These are phyloP conservation scores for Globisporangium splendens DNA, from an alignment of 352 stramenopile genomes.

Conservation along the genomic window DNA sequence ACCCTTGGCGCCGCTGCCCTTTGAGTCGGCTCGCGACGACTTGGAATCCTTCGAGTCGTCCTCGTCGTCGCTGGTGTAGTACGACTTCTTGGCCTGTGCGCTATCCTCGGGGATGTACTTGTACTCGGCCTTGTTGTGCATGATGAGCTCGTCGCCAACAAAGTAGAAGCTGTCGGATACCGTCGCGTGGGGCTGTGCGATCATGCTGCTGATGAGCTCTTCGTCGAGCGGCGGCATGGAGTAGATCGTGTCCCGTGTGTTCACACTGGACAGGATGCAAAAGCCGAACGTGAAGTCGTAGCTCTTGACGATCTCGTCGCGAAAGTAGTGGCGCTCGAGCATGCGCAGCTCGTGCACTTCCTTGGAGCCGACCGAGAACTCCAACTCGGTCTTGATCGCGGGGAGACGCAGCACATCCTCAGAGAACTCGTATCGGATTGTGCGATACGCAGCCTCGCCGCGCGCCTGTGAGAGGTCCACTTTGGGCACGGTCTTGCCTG, in stretches of 20 bases:
- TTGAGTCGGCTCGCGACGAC: slow-evolving; percentile 48
- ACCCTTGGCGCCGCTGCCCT: slow-evolving; percentile 30
- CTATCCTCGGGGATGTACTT: slow-evolving; percentile 92
- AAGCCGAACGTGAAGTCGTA: slow-evolving; percentile 97
- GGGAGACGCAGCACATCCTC: slow-evolving; percentile 91
- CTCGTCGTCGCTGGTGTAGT: slow-evolving; percentile 86
- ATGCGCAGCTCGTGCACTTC: slow-evolving; percentile 92
- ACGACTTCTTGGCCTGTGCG: slow-evolving; percentile 90
- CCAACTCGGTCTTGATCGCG: slow-evolving; percentile 87
- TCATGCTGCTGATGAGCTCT: slow-evolving; percentile 93
- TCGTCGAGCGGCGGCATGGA: slow-evolving; percentile 91
- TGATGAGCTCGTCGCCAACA: slow-evolving; percentile 93
- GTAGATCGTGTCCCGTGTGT: slow-evolving; percentile 96
- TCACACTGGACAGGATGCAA: slow-evolving; percentile 94
- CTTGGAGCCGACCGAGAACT: slow-evolving; percentile 91
- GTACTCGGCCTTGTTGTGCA: slow-evolving; percentile 95
- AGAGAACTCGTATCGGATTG: slow-evolving; percentile 94
- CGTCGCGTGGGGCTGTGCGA: slow-evolving; percentile 92
- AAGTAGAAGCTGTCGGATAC: slow-evolving; percentile 96
- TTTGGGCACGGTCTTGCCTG: slow-evolving; percentile 72
- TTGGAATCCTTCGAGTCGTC: slow-evolving; percentile 56
- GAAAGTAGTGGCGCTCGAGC: slow-evolving; percentile 97
- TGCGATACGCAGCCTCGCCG: slow-evolving; percentile 88
- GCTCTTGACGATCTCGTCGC: slow-evolving; percentile 93
- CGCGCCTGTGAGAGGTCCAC: slow-evolving; percentile 80